Percentiles rank a stretch among this genome's conserved stretches.
phyloP scores from a whole-genome alignment of 2,329 filamentous ascomycete genomes.

The Colletotrichum caudatum region DNA sequence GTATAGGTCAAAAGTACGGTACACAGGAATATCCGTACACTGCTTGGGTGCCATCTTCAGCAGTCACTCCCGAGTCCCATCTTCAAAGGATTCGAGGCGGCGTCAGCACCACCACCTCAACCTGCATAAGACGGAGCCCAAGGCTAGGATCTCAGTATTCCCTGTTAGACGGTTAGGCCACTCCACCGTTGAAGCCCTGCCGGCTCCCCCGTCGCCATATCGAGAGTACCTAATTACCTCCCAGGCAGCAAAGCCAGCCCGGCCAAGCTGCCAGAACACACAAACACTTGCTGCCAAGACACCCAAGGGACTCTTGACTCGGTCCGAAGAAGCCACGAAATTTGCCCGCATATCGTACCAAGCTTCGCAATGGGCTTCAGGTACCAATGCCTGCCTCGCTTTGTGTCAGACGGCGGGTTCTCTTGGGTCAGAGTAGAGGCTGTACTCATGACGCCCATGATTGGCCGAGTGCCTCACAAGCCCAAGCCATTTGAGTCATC shows the following conservation, averaged over 20 bases:
- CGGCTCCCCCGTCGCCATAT: neutral
- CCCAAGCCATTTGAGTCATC: slow-evolving; percentile 23
- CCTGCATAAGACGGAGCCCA: slow-evolving; percentile 28
- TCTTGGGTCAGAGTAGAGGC: slow-evolving; percentile 3
- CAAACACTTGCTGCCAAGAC: slow-evolving; percentile 8
- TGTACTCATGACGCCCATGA: slow-evolving; percentile 2
- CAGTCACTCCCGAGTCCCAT: slow-evolving; percentile 4
- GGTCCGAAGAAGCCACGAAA: slow-evolving; percentile 12
- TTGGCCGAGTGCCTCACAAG: slow-evolving; percentile 10
- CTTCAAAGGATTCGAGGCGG: slow-evolving; percentile 33
- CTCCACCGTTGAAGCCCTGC: neutral
- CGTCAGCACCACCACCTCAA: slow-evolving; percentile 28
- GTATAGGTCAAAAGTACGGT: neutral
- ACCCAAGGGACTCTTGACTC: slow-evolving; percentile 1
- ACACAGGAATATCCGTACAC: neutral
- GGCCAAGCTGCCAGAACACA: neutral
- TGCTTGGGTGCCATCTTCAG: neutral
- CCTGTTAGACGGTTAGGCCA: neutral
- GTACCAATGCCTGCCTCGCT: neutral
- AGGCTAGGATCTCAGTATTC: slow-evolving; percentile 21
- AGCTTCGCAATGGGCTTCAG: slow-evolving; percentile 5
- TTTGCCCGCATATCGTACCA: neutral
- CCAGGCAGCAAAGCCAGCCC: slow-evolving; percentile 2
- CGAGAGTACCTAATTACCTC: slow-evolving; percentile 25
- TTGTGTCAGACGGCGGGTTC: slow-evolving; percentile 1